These are phyloP conservation scores for Acanthamoeba royreba DNA, from an alignment of 208 protist species.

Conservation along the genomic window DNA sequence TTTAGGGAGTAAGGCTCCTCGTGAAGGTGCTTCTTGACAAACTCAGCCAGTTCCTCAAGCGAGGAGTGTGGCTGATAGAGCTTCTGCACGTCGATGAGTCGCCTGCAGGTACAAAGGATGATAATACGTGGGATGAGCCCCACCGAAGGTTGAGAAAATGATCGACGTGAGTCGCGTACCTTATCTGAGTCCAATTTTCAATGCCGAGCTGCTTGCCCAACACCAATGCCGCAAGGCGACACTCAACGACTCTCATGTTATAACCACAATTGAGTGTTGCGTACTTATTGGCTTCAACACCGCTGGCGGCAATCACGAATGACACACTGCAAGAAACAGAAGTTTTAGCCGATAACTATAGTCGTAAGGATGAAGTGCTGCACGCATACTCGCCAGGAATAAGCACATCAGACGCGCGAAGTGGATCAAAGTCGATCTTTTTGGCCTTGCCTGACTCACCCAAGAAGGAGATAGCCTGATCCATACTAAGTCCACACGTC, in stretches of 20 bases:
- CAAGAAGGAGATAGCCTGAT: constrained; percentile 70
- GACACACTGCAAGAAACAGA: constrained; percentile 29
- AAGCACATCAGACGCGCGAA: constrained; percentile 15
- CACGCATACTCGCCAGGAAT: constrained; percentile 40
- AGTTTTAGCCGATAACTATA: too few relatives aligned
- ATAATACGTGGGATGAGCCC: too few relatives aligned
- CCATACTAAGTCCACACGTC: too few relatives aligned
- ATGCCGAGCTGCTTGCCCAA: constrained; percentile 26
- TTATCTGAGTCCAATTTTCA: background rate
- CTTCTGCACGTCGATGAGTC: background rate
- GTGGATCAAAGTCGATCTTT: constrained; percentile 64
- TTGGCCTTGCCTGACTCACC: constrained; percentile 52
- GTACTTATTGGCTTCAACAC: constrained; percentile 58
- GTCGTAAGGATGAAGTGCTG: too few relatives aligned
- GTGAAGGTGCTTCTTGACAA: background rate
- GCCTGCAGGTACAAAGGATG: too few relatives aligned
- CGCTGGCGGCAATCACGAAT: constrained; percentile 56
- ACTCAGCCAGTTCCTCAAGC: background rate
- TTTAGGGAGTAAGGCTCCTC: constrained; percentile 3
- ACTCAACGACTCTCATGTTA: constrained; percentile 60
- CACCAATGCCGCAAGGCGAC: constrained; percentile 55
- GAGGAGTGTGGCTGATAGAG: background rate
- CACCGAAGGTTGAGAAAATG: background rate
- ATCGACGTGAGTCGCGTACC: background rate
- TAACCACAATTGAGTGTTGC: background rate